phyloP scores from a whole-genome alignment of 495 filamentous ascomycete genomes.

The Glarea lozoyensis region DNA sequence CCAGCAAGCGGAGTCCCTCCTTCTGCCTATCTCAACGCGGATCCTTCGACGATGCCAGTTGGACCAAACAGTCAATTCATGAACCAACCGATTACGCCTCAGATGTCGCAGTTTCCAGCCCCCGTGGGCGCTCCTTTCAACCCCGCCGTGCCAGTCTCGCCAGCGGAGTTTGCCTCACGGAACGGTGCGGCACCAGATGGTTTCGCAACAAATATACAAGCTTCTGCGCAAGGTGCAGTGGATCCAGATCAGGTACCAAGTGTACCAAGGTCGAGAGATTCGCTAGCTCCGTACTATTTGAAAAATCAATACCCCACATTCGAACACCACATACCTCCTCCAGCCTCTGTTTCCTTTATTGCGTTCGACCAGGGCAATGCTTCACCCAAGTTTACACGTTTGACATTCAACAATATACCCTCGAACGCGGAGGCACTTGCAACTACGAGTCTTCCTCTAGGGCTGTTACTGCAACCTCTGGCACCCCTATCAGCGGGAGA shows the following conservation, averaged over 20 bases:
- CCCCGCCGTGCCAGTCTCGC: constrained; percentile 41
- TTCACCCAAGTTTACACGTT: constrained; percentile 84
- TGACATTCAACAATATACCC: constrained; percentile 89
- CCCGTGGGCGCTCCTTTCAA: constrained; percentile 49
- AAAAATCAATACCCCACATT: constrained; percentile 88
- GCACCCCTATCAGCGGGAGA: constrained; percentile 80
- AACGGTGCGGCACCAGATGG: constrained; percentile 28
- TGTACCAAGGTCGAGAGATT: constrained; percentile 76
- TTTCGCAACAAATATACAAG: constrained; percentile 25
- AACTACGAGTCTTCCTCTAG: constrained; percentile 74
- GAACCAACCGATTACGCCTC: constrained; percentile 44
- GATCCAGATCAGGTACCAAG: constrained; percentile 93
- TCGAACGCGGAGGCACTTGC: constrained; percentile 69
- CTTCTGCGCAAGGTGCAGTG: constrained; percentile 62
- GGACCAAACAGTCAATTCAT: constrained; percentile 30
- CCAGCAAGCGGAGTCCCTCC: constrained; percentile 45
- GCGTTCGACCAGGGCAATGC: constrained; percentile 94
- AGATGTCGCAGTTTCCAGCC: constrained; percentile 51
- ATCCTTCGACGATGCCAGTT: constrained; percentile 34
- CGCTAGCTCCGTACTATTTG: constrained; percentile 72
- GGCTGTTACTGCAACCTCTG: constrained; percentile 82
- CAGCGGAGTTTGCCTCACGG: constrained; percentile 50
- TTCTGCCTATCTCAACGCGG: constrained; percentile 66
- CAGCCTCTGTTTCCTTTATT: constrained; percentile 82
- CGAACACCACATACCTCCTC: constrained; percentile 82